Base-by-base conservation (phyloP, 2,329 filamentous ascomycete genomes). In the Colletotrichum neosansevieriae region DNA sequence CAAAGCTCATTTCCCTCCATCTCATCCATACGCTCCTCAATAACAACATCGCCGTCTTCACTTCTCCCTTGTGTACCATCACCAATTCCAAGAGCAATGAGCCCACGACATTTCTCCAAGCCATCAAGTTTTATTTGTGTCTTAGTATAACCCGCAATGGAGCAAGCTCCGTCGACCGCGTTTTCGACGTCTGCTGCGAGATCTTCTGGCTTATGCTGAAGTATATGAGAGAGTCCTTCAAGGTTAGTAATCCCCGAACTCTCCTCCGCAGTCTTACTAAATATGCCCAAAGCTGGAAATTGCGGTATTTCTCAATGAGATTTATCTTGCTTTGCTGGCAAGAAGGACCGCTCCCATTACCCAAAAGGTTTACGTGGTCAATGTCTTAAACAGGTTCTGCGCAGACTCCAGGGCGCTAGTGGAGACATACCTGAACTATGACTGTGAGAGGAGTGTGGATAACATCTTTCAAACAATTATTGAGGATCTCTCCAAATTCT, bases 121-220 rank as follows among this genome's bases (percentile, higher is more conserved):
- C 96, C 38, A 91, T 97, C 77, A 98, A 98, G 78, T 97, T 97
- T 76, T 98, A 99, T 77, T 87, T 99, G 32, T 98, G 96, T 79
- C 86, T 99, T 45, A 97, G 94, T 79, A 89, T 99, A 73, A 98
- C 94, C 63, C 89, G 95, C 59, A 99, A 99, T 77, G 97, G 95
- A 17, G 93, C 96, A 13, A 98, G 95, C 81, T 95, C 94, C 4
- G 92, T 97, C 49, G 92, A 94, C 71, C 89, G 89, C 72, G 94
- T 99, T 0, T 99, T 98, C 75, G 95, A 98, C 76, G 94, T 98
- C 47, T 95, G 93, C 78, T 94, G 93, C 74, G 96, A 99, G 78
- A 97, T 98, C 34, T 99, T 99, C 78, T 99, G 94, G 94, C 85
- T 98, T 66, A 97, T 98, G 91, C 82, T 98, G 49, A 97, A 97